These are phyloP conservation scores for Entoloma clypeatum DNA, from an alignment of 1,284 basidiomycete genomes.

Conservation along the genomic window DNA sequence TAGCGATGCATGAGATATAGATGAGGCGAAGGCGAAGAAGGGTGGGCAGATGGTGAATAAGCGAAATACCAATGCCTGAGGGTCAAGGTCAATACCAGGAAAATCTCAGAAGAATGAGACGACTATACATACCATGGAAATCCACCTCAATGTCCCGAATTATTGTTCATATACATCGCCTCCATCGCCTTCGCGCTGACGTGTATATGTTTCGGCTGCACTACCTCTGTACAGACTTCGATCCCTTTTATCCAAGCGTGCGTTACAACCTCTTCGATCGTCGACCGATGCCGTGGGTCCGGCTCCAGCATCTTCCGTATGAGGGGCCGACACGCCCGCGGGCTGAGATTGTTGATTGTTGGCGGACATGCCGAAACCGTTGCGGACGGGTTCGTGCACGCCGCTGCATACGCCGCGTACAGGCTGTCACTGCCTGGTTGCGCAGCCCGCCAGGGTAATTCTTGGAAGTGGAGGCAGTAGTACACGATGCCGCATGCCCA, in stretches of 20 bases:
- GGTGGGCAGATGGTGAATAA: too few relatives aligned
- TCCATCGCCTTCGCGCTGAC: constrained; percentile 53
- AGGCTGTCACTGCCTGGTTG: constrained; percentile 75
- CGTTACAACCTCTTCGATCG: constrained; percentile 82
- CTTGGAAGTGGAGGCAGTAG: constrained; percentile 97
- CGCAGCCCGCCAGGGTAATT: constrained; percentile 95
- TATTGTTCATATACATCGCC: constrained; percentile 7
- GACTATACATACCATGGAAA: background rate
- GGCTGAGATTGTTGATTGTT: constrained; percentile 86
- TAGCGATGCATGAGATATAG: too few relatives aligned
- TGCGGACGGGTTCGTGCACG: constrained; percentile 47
- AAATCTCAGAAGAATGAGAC: constrained; percentile 1
- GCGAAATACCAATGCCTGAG: too few relatives aligned
- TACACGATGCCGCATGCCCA: constrained; percentile 98
- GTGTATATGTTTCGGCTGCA: constrained; percentile 65
- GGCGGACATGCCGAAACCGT: constrained; percentile 51
- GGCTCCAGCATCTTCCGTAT: constrained; percentile 97
- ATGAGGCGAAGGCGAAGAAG: too few relatives aligned
- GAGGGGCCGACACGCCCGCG: constrained; percentile 80
- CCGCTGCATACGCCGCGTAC: constrained; percentile 79
- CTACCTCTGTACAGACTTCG: constrained; percentile 66
- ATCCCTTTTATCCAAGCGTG: constrained; percentile 83
- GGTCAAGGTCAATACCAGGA: too few relatives aligned
- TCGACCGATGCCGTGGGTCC: constrained; percentile 76
- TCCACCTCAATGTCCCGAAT: constrained; percentile 7